Conservation (phyloP, 305 asterid genomes). For the Fraxinus latifolia region DNA sequence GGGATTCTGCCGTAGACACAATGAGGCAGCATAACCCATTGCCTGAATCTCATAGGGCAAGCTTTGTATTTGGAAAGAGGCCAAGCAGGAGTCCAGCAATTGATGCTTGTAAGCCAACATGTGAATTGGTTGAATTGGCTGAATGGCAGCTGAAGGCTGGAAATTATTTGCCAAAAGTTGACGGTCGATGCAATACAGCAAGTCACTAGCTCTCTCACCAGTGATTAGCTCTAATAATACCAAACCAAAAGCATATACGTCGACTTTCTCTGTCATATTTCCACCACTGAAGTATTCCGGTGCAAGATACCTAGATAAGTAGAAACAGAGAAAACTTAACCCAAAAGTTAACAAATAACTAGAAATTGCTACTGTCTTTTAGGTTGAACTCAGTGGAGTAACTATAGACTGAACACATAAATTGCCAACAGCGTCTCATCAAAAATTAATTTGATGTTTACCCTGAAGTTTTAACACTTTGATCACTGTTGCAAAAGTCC, state of each 20-base stretch:
- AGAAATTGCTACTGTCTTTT: not conserved
- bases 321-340: not conserved
- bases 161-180: conserved; percentile 44
- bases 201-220: conserved; percentile 48
- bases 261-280: conserved; percentile 69
- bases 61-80: conserved; percentile 36
- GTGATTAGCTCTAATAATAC: conserved; percentile 71
- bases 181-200: conserved; percentile 49
- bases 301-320: conserved; percentile 60
- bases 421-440: not conserved
- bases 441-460: conserved; percentile 24
- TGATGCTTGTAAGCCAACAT: conserved; percentile 49
- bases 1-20: conserved; percentile 77
- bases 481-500: conserved; percentile 48
- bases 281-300: conserved; percentile 65
- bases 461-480: conserved; percentile 62
- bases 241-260: conserved; percentile 71
- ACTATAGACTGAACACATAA: not conserved
- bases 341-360: not conserved
- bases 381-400: not conserved
- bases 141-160: conserved; percentile 40
- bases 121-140: conserved; percentile 49
- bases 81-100: conserved; percentile 52
- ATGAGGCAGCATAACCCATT: conserved; percentile 65
- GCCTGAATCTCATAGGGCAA: conserved; percentile 62